A percentile compares a stretch with the other conserved stretches of the same genome.
phyloP scores from a whole-genome alignment of 2,329 filamentous ascomycete genomes.

The Kalaharituber pfeilii region DNA sequence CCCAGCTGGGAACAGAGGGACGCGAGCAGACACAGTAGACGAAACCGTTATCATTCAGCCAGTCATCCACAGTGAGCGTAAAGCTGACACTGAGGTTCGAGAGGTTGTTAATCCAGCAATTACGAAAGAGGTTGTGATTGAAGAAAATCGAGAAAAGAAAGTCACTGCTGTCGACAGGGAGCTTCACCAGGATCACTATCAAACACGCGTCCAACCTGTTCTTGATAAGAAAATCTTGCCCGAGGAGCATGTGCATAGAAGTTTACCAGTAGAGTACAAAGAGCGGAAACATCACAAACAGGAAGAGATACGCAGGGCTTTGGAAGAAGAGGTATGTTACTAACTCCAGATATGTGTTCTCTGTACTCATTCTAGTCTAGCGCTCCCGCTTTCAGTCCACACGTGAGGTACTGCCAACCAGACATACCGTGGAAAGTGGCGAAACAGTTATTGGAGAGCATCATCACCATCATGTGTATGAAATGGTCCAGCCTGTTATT shows the following conservation, averaged over 20 bases:
- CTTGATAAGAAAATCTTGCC: constrained; percentile 44
- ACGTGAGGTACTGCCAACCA: constrained; percentile 31
- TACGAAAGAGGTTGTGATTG: constrained; percentile 42
- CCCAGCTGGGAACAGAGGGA: too few species aligned
- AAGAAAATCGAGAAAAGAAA: constrained; percentile 43
- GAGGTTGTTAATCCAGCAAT: constrained; percentile 45
- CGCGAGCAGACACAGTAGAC: too few species aligned
- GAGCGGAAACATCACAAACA: constrained; percentile 42
- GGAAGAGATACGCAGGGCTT: constrained; percentile 33
- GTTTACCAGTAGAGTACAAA: neutral
- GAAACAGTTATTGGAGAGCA: constrained; percentile 43
- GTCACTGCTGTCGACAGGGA: constrained; percentile 53
- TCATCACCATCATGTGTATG: constrained; percentile 48
- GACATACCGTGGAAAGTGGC: constrained; percentile 30
- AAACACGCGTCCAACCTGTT: constrained; percentile 51
- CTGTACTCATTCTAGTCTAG: neutral
- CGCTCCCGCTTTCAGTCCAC: constrained; percentile 37
- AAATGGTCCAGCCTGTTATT: constrained; percentile 53
- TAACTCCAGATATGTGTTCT: neutral
- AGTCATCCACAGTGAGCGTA: neutral
- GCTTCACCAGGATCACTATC: constrained; percentile 38
- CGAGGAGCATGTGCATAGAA: constrained; percentile 36
- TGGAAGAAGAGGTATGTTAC: constrained; percentile 33
- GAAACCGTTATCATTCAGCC: too few species aligned
- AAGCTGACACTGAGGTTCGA: constrained; percentile 46